phyloP scores from a whole-genome alignment of 441 rosid genomes.

The Populus trichocarpa region DNA sequence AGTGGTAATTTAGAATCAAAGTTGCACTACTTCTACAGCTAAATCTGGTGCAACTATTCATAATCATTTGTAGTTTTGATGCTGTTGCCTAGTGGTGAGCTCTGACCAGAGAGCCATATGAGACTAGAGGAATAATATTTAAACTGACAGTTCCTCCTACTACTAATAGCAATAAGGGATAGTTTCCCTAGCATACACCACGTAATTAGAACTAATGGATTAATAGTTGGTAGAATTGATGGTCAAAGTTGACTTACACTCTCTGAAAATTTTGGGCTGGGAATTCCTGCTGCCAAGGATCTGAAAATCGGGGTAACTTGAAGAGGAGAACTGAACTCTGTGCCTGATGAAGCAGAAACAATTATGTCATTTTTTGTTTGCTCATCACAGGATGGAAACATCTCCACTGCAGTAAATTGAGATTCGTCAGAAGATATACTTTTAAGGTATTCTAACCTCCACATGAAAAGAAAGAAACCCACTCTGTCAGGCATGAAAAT shows the following conservation, averaged over 20 bases:
- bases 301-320: constrained; percentile 93
- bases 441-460: constrained; percentile 2
- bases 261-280: constrained; percentile 98
- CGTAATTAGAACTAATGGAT: constrained; percentile 7
- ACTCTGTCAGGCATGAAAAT: constrained; percentile 2
- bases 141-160: not conserved
- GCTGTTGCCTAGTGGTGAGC: not conserved
- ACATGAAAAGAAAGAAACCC: constrained; percentile 8
- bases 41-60: not conserved
- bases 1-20: not conserved
- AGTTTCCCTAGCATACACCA: not conserved
- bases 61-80: not conserved
- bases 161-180: not conserved
- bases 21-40: not conserved
- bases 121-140: not conserved
- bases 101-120: not conserved
- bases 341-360: constrained; percentile 48
- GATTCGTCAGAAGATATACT: constrained; percentile 16
- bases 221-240: constrained; percentile 1
- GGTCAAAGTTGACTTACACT: constrained; percentile 63
- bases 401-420: constrained; percentile 33
- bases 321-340: constrained; percentile 76
- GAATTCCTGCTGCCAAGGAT: constrained; percentile 94
- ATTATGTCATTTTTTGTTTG: constrained; percentile 34
- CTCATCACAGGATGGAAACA: constrained; percentile 41